Base-by-base conservation (phyloP, 1,139 yeast genomes). In the Zhuliangozyma parablackwelliae region DNA sequence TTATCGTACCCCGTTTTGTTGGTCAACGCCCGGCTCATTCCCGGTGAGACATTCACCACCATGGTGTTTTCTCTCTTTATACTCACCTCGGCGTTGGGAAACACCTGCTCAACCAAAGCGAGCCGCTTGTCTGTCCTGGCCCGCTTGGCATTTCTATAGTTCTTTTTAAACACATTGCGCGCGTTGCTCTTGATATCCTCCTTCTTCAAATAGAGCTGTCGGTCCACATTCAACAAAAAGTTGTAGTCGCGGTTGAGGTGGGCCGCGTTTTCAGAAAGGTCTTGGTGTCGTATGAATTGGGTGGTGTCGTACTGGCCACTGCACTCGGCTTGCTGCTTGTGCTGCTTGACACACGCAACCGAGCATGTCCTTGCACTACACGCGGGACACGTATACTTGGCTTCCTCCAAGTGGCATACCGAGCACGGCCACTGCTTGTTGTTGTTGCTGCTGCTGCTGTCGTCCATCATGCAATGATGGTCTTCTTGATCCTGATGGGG, bases 311-410 rank as follows among this genome's bases (percentile, higher is more conserved):
- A 72, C 26, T 54, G 47, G 0, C 97, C 97, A 7, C 78, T 60
- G 54, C 97, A 90, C 26, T 69, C 68, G 9, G 73, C 64, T 40
- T 72, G 74, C 10, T 50, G 52, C 57, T 89, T 88, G 54, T 90
- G 97, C 26, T 68, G 54, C 44, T 75, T 78, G 21, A 84, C 86
- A 60, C 97, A 90, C 5, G 51, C 69, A 10, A 85, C 55, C 0
- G 86, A 78, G 56, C 97, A 90, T 0, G 94, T 82, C 40, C 64
- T 69, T 11, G 65, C 56, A 7, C 63, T 64, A 54, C 97, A 90
- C 9, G 84, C 82, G 0, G 97, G 97, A 56, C 97, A 90, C n/a
- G 73, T 80, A 56, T 90, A 90, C 52, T 81, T 85, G 40, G 69
- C 58, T 16, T 54, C 57, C 20, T 64, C 57, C 20, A 51, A 49